Conservation (phyloP, 2,329 filamentous ascomycete genomes). For the Pyrenochaeta sp. region DNA sequence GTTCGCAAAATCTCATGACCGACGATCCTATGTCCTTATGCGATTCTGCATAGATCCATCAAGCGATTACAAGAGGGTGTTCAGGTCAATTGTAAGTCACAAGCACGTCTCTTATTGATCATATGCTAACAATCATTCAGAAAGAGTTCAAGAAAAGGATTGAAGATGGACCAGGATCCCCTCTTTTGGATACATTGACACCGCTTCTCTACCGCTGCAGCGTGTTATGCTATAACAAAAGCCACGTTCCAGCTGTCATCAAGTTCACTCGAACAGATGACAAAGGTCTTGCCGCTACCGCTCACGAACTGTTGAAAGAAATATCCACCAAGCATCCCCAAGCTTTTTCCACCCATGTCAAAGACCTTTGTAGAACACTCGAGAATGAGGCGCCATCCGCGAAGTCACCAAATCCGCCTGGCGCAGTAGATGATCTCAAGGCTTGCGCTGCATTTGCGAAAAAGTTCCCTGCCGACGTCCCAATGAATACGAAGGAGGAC, state of each 20-base stretch:
- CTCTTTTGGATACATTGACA: slow-evolving; percentile 78
- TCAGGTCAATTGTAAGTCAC: slow-evolving; percentile 71
- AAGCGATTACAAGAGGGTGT: slow-evolving; percentile 90
- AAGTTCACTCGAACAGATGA: slow-evolving; percentile 85
- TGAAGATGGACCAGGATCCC: slow-evolving; percentile 68
- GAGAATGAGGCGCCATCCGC: slow-evolving; percentile 79
- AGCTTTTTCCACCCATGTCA: slow-evolving; percentile 90
- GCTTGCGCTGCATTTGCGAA: slow-evolving; percentile 91
- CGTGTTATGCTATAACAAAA: slow-evolving; percentile 89
- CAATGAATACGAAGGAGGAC: slow-evolving; percentile 63
- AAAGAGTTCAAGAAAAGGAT: slow-evolving; percentile 87
- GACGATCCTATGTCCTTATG: slow-evolving; percentile 87
- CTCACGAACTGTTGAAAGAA: slow-evolving; percentile 88
- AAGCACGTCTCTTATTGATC: background rate
- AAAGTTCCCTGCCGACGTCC: slow-evolving; percentile 84
- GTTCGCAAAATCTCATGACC: slow-evolving; percentile 90
- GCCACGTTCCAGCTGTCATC: slow-evolving; percentile 90
- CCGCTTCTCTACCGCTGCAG: slow-evolving; percentile 85
- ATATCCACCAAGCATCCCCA: slow-evolving; percentile 90
- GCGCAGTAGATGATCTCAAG: slow-evolving; percentile 88
- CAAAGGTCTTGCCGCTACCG: slow-evolving; percentile 76
- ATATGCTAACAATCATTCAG: slow-evolving; percentile 25
- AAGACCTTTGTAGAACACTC: slow-evolving; percentile 87
- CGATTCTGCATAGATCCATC: slow-evolving; percentile 84
- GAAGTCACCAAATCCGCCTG: slow-evolving; percentile 70